A percentile compares a stretch with the other conserved stretches of the same genome.
Conservation (phyloP, 1,284 basidiomycete species). For the Taiwanofungus camphoratus region DNA sequence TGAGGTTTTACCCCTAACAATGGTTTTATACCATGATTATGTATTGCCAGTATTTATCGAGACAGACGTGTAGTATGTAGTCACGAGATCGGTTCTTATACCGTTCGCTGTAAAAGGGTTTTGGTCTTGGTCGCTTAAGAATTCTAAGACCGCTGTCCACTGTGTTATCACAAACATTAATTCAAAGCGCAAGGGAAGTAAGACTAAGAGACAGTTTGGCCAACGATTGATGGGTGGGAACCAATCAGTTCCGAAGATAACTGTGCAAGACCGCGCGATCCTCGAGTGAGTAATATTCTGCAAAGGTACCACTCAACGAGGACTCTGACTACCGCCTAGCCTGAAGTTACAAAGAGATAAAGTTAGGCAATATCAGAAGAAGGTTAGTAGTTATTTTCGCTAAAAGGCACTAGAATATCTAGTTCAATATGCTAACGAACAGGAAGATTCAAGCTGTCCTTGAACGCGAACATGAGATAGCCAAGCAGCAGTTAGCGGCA, state of each 20-base stretch:
- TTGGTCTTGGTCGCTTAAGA: no score
- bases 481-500: constrained; percentile 71
- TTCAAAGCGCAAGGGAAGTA: no score
- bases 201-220: no score
- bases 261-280: constrained; percentile 88
- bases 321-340: constrained; percentile 40
- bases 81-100: no score
- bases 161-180: no score
- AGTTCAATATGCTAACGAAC: background rate
- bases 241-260: constrained; percentile 86
- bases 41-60: no score
- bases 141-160: no score
- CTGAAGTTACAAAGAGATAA: constrained; percentile 96
- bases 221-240: constrained; percentile 68
- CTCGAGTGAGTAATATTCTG: constrained; percentile 64
- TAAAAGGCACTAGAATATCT: background rate
- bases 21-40: no score
- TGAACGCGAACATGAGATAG: constrained; percentile 86
- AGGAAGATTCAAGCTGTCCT: constrained; percentile 83
- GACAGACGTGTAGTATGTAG: no score
- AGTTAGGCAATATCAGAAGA: constrained; percentile 91
- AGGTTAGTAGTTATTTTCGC: constrained; percentile 40
- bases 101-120: no score
- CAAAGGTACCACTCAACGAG: no score
- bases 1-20: no score